These are phyloP conservation scores for Mallotus repandus DNA, from an alignment of 441 rosid genomes.

Conservation along the genomic window DNA sequence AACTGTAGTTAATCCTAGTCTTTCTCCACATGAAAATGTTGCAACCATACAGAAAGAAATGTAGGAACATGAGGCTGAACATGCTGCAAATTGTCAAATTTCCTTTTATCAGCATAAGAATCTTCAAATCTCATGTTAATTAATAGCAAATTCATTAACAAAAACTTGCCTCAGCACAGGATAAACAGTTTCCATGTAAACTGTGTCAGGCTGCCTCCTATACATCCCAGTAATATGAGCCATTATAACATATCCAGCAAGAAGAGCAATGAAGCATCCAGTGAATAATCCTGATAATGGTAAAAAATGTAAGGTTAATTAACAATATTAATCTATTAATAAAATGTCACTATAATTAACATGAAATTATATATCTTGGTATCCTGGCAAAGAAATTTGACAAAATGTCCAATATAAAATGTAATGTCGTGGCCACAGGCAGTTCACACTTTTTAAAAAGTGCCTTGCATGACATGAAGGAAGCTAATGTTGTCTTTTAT, in stretches of 20 bases:
- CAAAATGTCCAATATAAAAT: constrained; percentile 1
- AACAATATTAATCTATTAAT: not conserved
- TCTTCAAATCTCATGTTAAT: not conserved
- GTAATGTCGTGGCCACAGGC: not conserved
- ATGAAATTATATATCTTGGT: not conserved
- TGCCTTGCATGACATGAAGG: not conserved
- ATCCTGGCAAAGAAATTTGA: not conserved
- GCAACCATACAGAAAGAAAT: constrained; percentile 88
- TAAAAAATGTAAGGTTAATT: constrained; percentile 12
- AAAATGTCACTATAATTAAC: not conserved
- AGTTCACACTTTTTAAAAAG: constrained; percentile 2
- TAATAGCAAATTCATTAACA: constrained; percentile 6
- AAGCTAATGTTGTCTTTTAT: constrained; percentile 1
- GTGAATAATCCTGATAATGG: constrained; percentile 72
- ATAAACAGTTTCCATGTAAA: constrained; percentile 93
- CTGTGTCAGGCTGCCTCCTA: constrained; percentile 51
- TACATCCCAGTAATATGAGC: constrained; percentile 90
- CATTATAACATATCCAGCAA: constrained; percentile 80
- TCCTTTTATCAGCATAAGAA: constrained; percentile 20
- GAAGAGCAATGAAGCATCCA: constrained; percentile 86
- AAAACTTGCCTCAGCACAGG: constrained; percentile 89
- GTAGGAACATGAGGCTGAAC: constrained; percentile 87
- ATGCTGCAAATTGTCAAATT: constrained; percentile 58
- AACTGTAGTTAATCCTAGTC: constrained; percentile 84
- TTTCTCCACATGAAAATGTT: constrained; percentile 92